Evolutionary conservation across 148 eudicot genomes (phyloP).

Genomic region (Chenopodium album): DNA sequence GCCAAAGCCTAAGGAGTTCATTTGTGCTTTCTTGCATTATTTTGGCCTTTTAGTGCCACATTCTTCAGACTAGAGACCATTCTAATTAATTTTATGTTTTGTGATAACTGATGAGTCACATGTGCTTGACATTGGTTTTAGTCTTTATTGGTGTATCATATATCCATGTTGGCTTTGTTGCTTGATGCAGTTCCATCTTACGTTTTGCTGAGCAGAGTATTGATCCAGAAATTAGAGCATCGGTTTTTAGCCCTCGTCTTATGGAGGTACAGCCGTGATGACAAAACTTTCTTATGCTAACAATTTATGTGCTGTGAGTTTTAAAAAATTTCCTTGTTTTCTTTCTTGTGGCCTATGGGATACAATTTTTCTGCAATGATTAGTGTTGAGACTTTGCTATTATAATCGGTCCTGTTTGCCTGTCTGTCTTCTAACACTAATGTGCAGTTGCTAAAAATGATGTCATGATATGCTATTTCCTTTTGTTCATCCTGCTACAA

Average conservation of each 20-base stretch:
- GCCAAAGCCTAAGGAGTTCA: neutral
- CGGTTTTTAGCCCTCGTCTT: conserved; percentile 95
- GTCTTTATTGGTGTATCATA: neutral
- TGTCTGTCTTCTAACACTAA: neutral
- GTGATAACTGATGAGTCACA: conserved; percentile 9
- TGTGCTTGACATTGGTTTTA: conserved; percentile 14
- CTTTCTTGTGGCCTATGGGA: neutral
- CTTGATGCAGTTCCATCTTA: conserved; percentile 68
- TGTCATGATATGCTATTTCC: neutral
- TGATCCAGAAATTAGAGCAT: conserved; percentile 72
- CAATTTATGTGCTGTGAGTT: neutral
- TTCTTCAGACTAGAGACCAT: neutral
- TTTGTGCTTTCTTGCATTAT: neutral
- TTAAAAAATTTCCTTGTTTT: neutral
- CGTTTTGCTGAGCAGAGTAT: conserved; percentile 80
- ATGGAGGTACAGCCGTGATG: conserved; percentile 63
- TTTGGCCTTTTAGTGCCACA: neutral
- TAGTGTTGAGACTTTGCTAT: neutral
- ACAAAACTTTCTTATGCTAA: neutral
- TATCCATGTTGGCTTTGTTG: conserved; percentile 12
- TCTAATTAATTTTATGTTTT: neutral
- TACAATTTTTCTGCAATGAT: neutral
- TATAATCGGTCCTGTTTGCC: neutral
- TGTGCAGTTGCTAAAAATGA: neutral
- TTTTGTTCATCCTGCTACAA: neutral